A percentile compares a stretch with the other conserved stretches of the same genome.
Conservation (phyloP, 345 rosid species). For the Xanthoceras sorbifolium region DNA sequence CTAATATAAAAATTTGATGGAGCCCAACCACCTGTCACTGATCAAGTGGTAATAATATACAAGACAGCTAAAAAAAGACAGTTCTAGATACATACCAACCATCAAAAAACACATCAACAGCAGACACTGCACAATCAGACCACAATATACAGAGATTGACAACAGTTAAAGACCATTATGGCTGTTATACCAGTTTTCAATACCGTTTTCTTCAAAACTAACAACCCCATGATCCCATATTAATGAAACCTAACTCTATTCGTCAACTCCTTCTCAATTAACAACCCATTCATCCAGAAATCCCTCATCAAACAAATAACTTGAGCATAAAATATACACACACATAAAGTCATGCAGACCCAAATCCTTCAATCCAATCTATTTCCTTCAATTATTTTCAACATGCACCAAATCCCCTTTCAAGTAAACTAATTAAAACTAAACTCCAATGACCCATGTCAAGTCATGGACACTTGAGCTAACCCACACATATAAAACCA, state of each 20-base stretch:
- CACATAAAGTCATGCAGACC: background rate
- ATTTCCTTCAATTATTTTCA: background rate
- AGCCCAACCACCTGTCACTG: background rate
- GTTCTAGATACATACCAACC: too few relatives aligned
- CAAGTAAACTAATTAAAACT: background rate
- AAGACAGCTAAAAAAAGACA: background rate
- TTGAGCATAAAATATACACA: background rate
- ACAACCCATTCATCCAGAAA: background rate
- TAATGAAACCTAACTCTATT: background rate
- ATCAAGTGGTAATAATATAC: background rate
- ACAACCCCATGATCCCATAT: background rate
- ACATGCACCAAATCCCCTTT: background rate
- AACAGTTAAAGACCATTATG: too few relatives aligned
- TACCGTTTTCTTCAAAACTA: background rate
- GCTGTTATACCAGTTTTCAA: too few relatives aligned
- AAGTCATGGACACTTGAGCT: too few relatives aligned
- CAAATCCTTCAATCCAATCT: background rate
- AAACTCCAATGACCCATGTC: constrained; percentile 5
- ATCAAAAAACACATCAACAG: background rate
- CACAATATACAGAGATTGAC: too few relatives aligned
- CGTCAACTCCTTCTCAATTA: background rate
- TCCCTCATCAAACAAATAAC: background rate
- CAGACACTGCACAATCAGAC: background rate
- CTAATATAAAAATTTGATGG: background rate
- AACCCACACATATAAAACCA: background rate